Evolutionary conservation across 495 filamentous ascomycete species (phyloP).

Genomic region (Penicillium paradoxum): DNA sequence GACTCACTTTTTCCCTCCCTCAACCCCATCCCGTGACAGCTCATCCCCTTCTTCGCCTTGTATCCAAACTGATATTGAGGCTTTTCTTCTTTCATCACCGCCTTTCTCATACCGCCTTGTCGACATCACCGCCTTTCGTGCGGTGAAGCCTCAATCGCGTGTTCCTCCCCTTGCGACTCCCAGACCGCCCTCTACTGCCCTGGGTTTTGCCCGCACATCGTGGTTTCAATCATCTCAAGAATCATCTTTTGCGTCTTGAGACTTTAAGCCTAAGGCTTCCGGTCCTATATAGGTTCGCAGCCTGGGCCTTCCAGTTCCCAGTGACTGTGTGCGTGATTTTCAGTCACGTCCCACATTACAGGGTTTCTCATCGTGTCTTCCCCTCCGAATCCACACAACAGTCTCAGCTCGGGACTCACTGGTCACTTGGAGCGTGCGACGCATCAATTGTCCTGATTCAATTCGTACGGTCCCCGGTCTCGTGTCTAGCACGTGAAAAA

Average conservation of each 20-base stretch:
- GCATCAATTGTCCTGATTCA: neutral
- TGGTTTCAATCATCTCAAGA: conserved; percentile 3
- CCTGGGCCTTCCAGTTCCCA: conserved; percentile 1
- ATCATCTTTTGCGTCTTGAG: neutral
- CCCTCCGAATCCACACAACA: neutral
- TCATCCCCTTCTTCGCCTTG: neutral
- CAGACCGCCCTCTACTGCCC: conserved; percentile 42
- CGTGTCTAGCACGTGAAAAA: neutral
- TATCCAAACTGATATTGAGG: neutral
- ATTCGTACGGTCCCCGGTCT: neutral
- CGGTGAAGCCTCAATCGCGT: conserved; percentile 38
- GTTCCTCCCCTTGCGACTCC: conserved; percentile 21
- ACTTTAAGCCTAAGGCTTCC: neutral
- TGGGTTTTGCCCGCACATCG: conserved; percentile 36
- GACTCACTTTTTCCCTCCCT: conserved; percentile 4
- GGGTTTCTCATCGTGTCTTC: neutral
- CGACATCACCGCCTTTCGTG: conserved; percentile 45
- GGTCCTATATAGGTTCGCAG: conserved; percentile 3
- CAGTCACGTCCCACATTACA: neutral
- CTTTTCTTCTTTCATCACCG: conserved; percentile 4
- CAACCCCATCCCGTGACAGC: conserved; percentile 2
- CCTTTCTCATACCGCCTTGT: conserved; percentile 34
- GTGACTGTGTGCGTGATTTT: conserved; percentile 7
- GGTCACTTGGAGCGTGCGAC: neutral
- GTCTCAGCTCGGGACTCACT: neutral